Evolutionary conservation across 177 flowering plant species (phyloP).

Genomic region (Vitis hybrid): DNA sequence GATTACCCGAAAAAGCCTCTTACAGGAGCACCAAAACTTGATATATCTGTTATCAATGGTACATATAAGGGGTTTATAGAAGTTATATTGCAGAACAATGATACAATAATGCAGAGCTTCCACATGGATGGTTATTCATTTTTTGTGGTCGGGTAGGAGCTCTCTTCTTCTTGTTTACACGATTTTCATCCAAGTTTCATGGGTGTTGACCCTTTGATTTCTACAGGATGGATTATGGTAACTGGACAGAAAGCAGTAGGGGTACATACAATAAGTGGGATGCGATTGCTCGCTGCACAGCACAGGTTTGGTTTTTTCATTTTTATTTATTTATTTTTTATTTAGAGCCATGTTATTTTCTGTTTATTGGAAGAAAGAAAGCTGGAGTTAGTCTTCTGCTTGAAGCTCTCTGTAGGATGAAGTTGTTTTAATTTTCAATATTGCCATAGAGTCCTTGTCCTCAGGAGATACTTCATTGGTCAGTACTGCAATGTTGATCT

Average conservation of each 20-base stretch:
- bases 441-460: no score
- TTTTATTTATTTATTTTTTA: no score
- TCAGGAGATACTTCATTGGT: no score
- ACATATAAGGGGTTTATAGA: constrained; percentile 92
- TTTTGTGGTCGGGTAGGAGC: constrained; percentile 87
- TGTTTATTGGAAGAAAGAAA: no score
- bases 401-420: no score
- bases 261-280: constrained; percentile 96
- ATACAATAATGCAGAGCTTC: constrained; percentile 76
- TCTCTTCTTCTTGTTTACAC: neutral
- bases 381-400: no score
- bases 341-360: no score
- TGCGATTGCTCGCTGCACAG: constrained; percentile 82
- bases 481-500: no score
- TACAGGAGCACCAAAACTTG: constrained; percentile 59
- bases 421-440: no score
- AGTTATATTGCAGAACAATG: constrained; percentile 84
- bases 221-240: constrained; percentile 94
- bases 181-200: neutral
- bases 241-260: constrained; percentile 88
- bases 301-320: constrained; percentile 48
- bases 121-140: constrained; percentile 92
- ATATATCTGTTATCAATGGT: constrained; percentile 82
- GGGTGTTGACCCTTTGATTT: constrained; percentile 9
- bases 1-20: constrained; percentile 77